Evolutionary conservation across 495 filamentous ascomycete genomes (phyloP).

Genomic region (Mytilinidion resinicola): DNA sequence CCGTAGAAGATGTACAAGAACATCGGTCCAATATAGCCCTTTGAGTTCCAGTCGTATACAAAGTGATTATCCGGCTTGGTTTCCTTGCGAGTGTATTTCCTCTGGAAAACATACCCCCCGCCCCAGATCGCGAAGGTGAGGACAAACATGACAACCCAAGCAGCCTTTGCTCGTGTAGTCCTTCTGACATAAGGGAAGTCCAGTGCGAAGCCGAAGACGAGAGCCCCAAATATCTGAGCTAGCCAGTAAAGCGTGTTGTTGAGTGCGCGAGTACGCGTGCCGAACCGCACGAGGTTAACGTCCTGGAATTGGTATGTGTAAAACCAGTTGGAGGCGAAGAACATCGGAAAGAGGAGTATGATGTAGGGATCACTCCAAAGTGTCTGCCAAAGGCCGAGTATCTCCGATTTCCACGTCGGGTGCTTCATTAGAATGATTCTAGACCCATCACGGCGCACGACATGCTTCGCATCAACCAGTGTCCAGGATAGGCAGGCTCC

Average conservation of each 20-base stretch:
- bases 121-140: conserved; percentile 80
- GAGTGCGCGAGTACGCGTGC: conserved; percentile 70
- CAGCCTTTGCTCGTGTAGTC: conserved; percentile 62
- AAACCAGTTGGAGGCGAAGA: conserved; percentile 38
- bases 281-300: conserved; percentile 64
- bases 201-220: conserved; percentile 66
- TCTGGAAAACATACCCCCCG: conserved; percentile 74
- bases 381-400: conserved; percentile 69
- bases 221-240: conserved; percentile 76
- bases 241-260: conserved; percentile 83
- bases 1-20: conserved; percentile 91
- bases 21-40: conserved; percentile 70
- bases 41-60: conserved; percentile 56
- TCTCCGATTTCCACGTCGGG: conserved; percentile 61
- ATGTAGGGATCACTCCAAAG: conserved; percentile 66
- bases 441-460: conserved; percentile 73
- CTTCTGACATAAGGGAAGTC: conserved; percentile 59
- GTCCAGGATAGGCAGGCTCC: conserved; percentile 66
- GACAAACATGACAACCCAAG: conserved; percentile 57
- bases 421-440: conserved; percentile 77
- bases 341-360: conserved; percentile 59
- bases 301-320: conserved; percentile 48
- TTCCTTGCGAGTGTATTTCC: conserved; percentile 48
- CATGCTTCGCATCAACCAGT: conserved; percentile 64
- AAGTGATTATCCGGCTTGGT: conserved; percentile 26